Evolutionary conservation across 2,329 filamentous ascomycete genomes (phyloP), one percentile per base, ranked within the genome.

Genomic region (Paraconiothyrium brasiliense): DNA sequence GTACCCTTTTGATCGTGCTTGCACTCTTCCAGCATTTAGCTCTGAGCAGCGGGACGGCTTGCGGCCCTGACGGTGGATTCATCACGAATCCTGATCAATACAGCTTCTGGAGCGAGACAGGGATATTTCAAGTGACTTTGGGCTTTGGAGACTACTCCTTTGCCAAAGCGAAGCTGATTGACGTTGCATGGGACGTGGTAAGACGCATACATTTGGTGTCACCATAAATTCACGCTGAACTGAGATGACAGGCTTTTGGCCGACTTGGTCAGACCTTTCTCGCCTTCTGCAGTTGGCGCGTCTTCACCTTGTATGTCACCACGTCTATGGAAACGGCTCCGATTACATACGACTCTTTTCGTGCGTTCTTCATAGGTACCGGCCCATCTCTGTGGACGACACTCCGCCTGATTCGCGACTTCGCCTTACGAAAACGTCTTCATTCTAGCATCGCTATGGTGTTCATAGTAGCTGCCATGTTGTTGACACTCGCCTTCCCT

Each of bases 181-280:
- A 73, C 41, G 59, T 73, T 2, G 49, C 30, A 2, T 73, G 69
- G 67, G 67, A 72, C 32, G 58, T 72, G 32, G 71, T 72, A 54
- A 60, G 67, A 37, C 35, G 1, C 49, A 1, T 11, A 49, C 34
- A 11, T 43, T 14, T 3, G n/a, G 11, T 22, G 20, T 14, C 30
- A 24, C n/a, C 27, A 13, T 14, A 37, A 47, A 24, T 30, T 11
- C 20, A 22, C 41, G n/a, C 27, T 61, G 11, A 58, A 13, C n/a
- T 32, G 22, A 24, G 27, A 30, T 35, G 16, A 3, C 16, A 59
- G 57, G 22, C 54, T 2, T 30, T 54, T 20, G 50, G 57, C 24
- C 57, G 57, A 8, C 22, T 32, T 2, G 57, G 57, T 16, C 71
- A 74, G 49, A 57, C 63, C 0, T 14, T 74, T 6, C 11, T 73